Evolutionary conservation across 768 basidiomycete genomes (phyloP).

Genomic region (Russula ochroleuca): DNA sequence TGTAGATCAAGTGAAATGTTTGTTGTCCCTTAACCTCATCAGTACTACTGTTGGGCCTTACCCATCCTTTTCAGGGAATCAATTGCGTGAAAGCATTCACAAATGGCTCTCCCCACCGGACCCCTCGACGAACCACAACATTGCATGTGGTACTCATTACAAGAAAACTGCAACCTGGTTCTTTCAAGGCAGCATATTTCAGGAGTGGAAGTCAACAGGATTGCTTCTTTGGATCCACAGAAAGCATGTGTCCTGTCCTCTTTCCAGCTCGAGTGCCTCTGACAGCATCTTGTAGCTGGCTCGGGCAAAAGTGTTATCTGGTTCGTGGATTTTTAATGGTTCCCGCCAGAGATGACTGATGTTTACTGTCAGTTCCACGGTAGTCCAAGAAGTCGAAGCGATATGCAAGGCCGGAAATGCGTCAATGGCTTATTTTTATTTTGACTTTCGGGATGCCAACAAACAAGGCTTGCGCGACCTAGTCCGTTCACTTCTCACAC

Average conservation of each 20-base stretch:
- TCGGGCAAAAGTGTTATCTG: slow-evolving; percentile 12
- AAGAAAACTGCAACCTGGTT: slow-evolving; percentile 2
- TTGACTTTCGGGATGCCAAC: not conserved
- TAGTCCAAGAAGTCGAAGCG: not conserved
- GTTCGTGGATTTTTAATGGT: not conserved
- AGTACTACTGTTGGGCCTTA: not conserved
- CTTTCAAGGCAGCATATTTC: not conserved
- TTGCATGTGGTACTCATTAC: not conserved
- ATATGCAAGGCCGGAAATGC: not conserved
- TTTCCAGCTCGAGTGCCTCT: too few relatives aligned
- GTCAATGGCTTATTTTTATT: slow-evolving; percentile 1
- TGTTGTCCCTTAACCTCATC: not conserved
- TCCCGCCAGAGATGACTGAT: not conserved
- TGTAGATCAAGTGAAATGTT: not conserved
- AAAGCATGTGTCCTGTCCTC: not conserved
- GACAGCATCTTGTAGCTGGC: not conserved
- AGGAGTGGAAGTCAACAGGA: not conserved
- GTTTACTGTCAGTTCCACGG: not conserved
- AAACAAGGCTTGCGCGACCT: slow-evolving; percentile 3
- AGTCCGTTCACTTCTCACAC: slow-evolving; percentile 4
- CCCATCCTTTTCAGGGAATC: not conserved
- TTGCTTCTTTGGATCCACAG: slow-evolving; percentile 8
- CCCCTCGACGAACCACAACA: slow-evolving; percentile 7
- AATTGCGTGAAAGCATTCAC: not conserved
- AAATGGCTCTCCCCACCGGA: slow-evolving; percentile 14